phyloP scores from a whole-genome alignment of 177 flowering plant genomes.

The Vitis hybrid region DNA sequence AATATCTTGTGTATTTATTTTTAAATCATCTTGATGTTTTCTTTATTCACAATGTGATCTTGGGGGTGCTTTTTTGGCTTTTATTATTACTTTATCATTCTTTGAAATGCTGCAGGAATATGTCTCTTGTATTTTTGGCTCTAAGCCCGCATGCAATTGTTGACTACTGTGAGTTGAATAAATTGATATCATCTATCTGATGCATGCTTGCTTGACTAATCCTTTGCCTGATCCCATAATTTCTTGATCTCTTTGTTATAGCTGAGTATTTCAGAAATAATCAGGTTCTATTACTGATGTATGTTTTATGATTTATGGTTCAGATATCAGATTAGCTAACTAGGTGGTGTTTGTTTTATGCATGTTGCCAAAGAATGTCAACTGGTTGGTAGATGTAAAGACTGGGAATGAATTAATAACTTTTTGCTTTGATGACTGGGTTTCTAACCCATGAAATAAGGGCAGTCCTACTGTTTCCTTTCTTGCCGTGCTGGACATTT shows the following conservation, averaged over 20 bases:
- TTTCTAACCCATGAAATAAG: not conserved
- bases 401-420: not conserved
- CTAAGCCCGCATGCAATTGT: constrained; percentile 7
- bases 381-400: not conserved
- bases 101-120: constrained; percentile 5
- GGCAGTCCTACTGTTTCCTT: not conserved
- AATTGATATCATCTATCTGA: constrained; percentile 2
- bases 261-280: not conserved
- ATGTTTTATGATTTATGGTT: constrained; percentile 8
- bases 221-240: constrained; percentile 1
- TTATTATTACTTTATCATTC: constrained; percentile 9
- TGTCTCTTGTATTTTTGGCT: constrained; percentile 3
- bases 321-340: not conserved
- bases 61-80: constrained; percentile 11
- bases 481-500: not conserved
- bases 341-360: not conserved
- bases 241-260: constrained; percentile 9
- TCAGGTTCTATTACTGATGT: constrained; percentile 10
- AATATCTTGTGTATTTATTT: not conserved
- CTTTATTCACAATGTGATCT: not conserved
- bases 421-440: not conserved
- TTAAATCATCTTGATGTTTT: not conserved
- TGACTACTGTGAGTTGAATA: constrained; percentile 17
- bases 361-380: not conserved
- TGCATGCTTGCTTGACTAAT: constrained; percentile 12